A percentile compares a stretch with the other conserved stretches of the same genome.
phyloP scores from a whole-genome alignment of 2,329 filamentous ascomycete species.

The Paraphoma sp. region DNA sequence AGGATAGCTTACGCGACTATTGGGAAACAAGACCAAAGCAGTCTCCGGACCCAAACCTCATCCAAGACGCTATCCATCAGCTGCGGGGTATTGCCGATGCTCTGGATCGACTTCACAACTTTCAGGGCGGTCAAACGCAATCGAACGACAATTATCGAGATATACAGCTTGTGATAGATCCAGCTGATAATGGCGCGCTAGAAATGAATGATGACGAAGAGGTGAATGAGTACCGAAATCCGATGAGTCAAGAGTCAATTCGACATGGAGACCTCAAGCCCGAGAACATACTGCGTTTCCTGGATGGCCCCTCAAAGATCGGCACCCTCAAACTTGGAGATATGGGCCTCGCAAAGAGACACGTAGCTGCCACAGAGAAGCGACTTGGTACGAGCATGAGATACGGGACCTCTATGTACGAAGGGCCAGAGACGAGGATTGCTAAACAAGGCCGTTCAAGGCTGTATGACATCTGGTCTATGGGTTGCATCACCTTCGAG shows the following conservation, averaged over 20 bases:
- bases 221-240: neutral
- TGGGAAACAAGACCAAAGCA: constrained; percentile 13
- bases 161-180: neutral
- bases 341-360: constrained; percentile 17
- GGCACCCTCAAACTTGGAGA: constrained; percentile 25
- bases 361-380: constrained; percentile 6
- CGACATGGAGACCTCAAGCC: constrained; percentile 33
- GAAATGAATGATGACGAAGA: neutral
- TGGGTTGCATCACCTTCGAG: constrained; percentile 37
- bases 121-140: neutral
- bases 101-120: constrained; percentile 16
- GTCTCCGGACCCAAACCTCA: neutral
- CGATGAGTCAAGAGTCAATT: constrained; percentile 2
- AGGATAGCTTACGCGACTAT: constrained; percentile 11
- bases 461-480: constrained; percentile 29
- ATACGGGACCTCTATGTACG: constrained; percentile 21
- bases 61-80: constrained; percentile 10
- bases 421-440: constrained; percentile 16
- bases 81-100: constrained; percentile 22
- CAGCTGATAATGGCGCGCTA: neutral
- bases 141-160: neutral
- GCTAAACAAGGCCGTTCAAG: constrained; percentile 12
- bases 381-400: constrained; percentile 3
- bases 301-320: neutral
- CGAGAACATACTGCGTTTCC: constrained; percentile 29